Evolutionary conservation across 169 alveolate genomes (phyloP).

Genomic region (Toxoplasma gondii): DNA sequence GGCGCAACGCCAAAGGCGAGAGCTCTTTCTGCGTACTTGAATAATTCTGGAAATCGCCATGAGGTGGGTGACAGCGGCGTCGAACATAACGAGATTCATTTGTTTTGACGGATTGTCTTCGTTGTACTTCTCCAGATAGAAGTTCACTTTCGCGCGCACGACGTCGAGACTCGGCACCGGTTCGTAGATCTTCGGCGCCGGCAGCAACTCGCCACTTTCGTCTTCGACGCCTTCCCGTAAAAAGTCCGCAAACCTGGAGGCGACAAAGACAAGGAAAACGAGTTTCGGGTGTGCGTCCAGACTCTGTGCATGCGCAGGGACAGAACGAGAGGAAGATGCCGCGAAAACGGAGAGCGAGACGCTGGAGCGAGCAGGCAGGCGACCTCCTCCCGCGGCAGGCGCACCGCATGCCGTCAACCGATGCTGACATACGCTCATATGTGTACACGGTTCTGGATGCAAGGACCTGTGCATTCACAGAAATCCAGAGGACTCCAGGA

Average conservation of each 20-base stretch:
- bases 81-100: slow-evolving; percentile 95
- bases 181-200: slow-evolving; percentile 86
- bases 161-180: slow-evolving; percentile 66
- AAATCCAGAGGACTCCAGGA: too few species aligned
- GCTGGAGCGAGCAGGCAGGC: too few species aligned
- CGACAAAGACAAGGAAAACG: not conserved
- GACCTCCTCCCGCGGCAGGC: too few species aligned
- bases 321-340: too few species aligned
- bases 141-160: slow-evolving; percentile 84
- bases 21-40: slow-evolving; percentile 77
- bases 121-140: slow-evolving; percentile 89
- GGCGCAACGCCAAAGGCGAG: not conserved
- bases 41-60: slow-evolving; percentile 92
- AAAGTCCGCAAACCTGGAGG: slow-evolving; percentile 82
- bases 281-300: not conserved
- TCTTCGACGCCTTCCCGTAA: slow-evolving; percentile 82
- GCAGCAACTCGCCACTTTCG: slow-evolving; percentile 84
- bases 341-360: too few species aligned
- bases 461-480: too few species aligned
- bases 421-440: too few species aligned
- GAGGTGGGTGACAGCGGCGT: slow-evolving; percentile 95
- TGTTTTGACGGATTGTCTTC: slow-evolving; percentile 91
- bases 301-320: too few species aligned
- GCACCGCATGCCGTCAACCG: too few species aligned
- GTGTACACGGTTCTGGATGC: too few species aligned